Evolutionary conservation across 2,329 filamentous ascomycete species (phyloP).

Genomic region (Curvularia sp.): DNA sequence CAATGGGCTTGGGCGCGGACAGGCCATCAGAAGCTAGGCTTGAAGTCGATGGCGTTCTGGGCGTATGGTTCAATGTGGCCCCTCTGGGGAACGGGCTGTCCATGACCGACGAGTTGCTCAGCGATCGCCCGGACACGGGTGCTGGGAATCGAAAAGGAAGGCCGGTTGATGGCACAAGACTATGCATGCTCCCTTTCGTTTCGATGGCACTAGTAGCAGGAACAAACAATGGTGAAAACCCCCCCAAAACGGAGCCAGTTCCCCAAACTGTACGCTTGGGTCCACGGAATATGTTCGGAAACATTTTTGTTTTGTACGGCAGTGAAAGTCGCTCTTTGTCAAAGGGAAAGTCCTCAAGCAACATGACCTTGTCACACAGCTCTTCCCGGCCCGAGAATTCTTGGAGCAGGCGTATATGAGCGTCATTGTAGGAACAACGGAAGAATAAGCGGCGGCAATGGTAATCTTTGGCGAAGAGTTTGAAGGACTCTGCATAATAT

Average conservation of each 20-base stretch:
- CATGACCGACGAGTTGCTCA: constrained; percentile 14
- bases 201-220: not conserved
- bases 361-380: constrained; percentile 58
- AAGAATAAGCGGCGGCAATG: constrained; percentile 68
- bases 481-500: constrained; percentile 59
- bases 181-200: constrained; percentile 15
- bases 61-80: constrained; percentile 18
- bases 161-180: constrained; percentile 31
- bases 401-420: constrained; percentile 62
- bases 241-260: constrained; percentile 6
- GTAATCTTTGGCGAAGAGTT: constrained; percentile 62
- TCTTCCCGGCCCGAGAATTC: constrained; percentile 56
- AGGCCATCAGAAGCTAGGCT: constrained; percentile 37
- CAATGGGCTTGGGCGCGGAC: constrained; percentile 16
- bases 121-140: constrained; percentile 23
- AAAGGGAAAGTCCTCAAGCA: constrained; percentile 65
- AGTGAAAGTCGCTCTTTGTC: constrained; percentile 60
- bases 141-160: constrained; percentile 40
- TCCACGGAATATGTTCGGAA: constrained; percentile 62
- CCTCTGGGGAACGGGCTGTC: constrained; percentile 30
- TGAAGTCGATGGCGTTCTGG: constrained; percentile 41
- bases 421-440: constrained; percentile 65
- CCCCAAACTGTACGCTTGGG: constrained; percentile 52
- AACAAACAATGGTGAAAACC: constrained; percentile 4
- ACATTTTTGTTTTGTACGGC: constrained; percentile 60